Conservation (phyloP, 208 protist genomes). For the Entamoeba histolytica region DNA sequence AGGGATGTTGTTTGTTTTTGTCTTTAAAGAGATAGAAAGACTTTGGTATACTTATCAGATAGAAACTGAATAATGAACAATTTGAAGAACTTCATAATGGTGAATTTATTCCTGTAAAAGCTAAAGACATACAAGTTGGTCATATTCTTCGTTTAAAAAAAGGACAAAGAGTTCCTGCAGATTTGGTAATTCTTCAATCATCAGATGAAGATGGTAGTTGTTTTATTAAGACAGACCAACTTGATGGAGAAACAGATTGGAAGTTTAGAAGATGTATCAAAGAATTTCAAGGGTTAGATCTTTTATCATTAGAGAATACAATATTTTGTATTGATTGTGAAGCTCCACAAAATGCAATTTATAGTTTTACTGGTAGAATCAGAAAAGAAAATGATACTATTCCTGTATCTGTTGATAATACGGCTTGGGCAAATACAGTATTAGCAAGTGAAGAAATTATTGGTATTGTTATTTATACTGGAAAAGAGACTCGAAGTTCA, state of each 20-base stretch:
- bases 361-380: slow-evolving; percentile 59
- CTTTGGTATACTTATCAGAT: background rate
- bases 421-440: slow-evolving; percentile 79
- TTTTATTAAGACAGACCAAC: slow-evolving; percentile 86
- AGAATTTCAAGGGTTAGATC: slow-evolving; percentile 15
- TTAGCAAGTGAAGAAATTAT: slow-evolving; percentile 59
- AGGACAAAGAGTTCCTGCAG: slow-evolving; percentile 50
- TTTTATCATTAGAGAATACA: background rate
- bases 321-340: background rate
- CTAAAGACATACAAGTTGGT: slow-evolving; percentile 76
- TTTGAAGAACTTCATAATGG: background rate
- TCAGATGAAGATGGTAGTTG: slow-evolving; percentile 65
- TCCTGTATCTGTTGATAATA: slow-evolving; percentile 65
- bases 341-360: slow-evolving; percentile 63
- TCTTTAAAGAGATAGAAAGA: too few species aligned
- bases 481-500: slow-evolving; percentile 62
- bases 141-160: slow-evolving; percentile 63
- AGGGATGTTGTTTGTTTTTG: slow-evolving; percentile 43
- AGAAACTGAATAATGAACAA: background rate
- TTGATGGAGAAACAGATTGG: slow-evolving; percentile 96
- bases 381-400: slow-evolving; percentile 4
- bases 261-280: slow-evolving; percentile 52
- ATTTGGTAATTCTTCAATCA: slow-evolving; percentile 66
- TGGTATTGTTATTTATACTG: slow-evolving; percentile 64
- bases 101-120: slow-evolving; percentile 30